Conservation (phyloP, 345 rosid genomes). For the Nasturtium officinale region DNA sequence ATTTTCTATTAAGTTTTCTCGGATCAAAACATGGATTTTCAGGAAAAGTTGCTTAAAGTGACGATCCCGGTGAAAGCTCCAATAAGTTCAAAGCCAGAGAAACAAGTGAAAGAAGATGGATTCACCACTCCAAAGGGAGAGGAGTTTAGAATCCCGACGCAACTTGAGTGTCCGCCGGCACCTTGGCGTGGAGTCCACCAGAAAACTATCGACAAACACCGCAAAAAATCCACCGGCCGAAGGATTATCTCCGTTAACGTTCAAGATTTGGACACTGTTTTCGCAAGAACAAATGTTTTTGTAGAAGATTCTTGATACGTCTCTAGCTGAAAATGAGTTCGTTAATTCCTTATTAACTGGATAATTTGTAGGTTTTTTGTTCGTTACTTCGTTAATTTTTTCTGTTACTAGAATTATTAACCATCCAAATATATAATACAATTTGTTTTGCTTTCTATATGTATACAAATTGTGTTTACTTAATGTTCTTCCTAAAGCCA, state of each 20-base stretch:
- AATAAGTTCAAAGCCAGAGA: neutral
- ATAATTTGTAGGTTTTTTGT: neutral
- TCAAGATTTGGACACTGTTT: conserved; percentile 17
- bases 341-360: conserved; percentile 21
- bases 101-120: conserved; percentile 27
- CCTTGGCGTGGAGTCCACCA: neutral
- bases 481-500: neutral
- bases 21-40: conserved; percentile 26
- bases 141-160: conserved; percentile 24
- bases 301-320: conserved; percentile 17
- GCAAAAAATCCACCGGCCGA: neutral
- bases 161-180: conserved; percentile 37
- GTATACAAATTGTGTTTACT: neutral
- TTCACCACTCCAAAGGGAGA: conserved; percentile 32
- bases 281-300: neutral
- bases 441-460: too few species aligned
- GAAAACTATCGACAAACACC: conserved; percentile 24
- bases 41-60: conserved; percentile 25
- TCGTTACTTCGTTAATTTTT: neutral
- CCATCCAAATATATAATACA: too few species aligned
- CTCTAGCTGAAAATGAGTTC: neutral
- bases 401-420: neutral
- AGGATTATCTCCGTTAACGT: conserved; percentile 4
- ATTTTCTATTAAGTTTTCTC: neutral
- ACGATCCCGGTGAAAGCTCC: conserved; percentile 26